Evolutionary conservation across 495 filamentous ascomycete genomes (phyloP).

Genomic region (Penicillium canescens): DNA sequence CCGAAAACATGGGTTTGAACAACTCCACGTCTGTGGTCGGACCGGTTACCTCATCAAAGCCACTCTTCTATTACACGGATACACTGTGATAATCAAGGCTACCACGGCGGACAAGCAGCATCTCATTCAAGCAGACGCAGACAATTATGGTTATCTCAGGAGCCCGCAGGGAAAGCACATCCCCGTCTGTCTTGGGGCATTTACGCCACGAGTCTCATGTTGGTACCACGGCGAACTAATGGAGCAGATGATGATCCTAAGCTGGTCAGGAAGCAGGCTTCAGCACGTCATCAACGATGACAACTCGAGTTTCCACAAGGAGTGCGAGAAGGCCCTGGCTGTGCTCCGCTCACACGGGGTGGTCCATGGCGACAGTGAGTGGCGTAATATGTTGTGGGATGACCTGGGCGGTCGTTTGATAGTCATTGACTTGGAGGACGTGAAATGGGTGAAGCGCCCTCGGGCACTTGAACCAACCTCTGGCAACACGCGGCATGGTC

Average conservation of each 20-base stretch:
- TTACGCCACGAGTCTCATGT: constrained; percentile 22
- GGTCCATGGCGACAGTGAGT: constrained; percentile 20
- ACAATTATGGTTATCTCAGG: constrained; percentile 23
- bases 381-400: constrained; percentile 22
- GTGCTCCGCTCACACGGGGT: constrained; percentile 15
- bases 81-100: constrained; percentile 31
- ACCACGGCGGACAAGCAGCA: constrained; percentile 25
- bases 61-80: constrained; percentile 26
- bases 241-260: constrained; percentile 24
- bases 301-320: constrained; percentile 17
- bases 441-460: constrained; percentile 18
- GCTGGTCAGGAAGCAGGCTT: constrained; percentile 25
- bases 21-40: constrained; percentile 25
- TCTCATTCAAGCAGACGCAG: constrained; percentile 22
- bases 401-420: constrained; percentile 8
- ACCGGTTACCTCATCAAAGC: constrained; percentile 33
- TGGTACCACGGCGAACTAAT: constrained; percentile 31
- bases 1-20: constrained; percentile 24
- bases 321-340: constrained; percentile 17
- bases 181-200: constrained; percentile 22
- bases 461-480: constrained; percentile 2
- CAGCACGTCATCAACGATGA: constrained; percentile 20
- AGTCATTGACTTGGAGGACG: constrained; percentile 25
- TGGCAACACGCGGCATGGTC: constrained; percentile 7
- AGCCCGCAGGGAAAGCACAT: constrained; percentile 22